Conservation (phyloP, 495 filamentous ascomycete species). For the Penicillium herquei region DNA sequence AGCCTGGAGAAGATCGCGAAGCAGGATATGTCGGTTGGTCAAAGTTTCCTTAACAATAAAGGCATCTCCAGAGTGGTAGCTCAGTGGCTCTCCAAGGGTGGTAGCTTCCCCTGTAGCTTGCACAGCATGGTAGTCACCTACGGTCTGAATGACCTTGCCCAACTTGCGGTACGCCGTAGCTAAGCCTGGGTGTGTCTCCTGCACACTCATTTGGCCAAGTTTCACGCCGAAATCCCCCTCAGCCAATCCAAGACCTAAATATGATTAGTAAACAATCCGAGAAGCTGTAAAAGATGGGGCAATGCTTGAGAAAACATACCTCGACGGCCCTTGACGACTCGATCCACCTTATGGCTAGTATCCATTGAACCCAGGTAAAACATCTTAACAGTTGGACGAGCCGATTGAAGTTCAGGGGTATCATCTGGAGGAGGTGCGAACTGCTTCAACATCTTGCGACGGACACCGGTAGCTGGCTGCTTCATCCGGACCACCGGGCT, state of each 20-base stretch:
- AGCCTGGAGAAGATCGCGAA: constrained; percentile 87
- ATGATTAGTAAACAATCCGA: constrained; percentile 6
- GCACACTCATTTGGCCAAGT: constrained; percentile 75
- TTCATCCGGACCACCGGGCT: constrained; percentile 93
- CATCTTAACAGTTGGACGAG: constrained; percentile 86
- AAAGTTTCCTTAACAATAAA: constrained; percentile 99
- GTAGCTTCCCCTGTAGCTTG: constrained; percentile 97
- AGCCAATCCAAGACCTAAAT: constrained; percentile 78
- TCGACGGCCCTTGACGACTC: constrained; percentile 86
- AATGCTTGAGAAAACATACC: constrained; percentile 53
- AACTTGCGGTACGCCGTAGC: constrained; percentile 91
- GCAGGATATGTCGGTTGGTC: constrained; percentile 97
- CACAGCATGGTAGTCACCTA: constrained; percentile 94
- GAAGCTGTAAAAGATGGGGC: too few relatives aligned
- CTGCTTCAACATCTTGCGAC: constrained; percentile 94
- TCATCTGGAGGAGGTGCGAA: constrained; percentile 98
- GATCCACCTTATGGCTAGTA: constrained; percentile 90
- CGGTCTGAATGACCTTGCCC: constrained; percentile 85
- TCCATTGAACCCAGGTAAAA: constrained; percentile 98
- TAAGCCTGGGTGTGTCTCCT: constrained; percentile 87
- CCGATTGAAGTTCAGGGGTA: constrained; percentile 88
- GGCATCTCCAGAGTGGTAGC: constrained; percentile 93
- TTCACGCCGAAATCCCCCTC: constrained; percentile 94
- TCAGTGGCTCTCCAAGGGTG: constrained; percentile 87
- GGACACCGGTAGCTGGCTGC: constrained; percentile 94